Percentiles rank a stretch among this genome's conserved stretches.
Conservation (phyloP, 352 stramenopile genomes). For the Thalassiosira delicatula region DNA sequence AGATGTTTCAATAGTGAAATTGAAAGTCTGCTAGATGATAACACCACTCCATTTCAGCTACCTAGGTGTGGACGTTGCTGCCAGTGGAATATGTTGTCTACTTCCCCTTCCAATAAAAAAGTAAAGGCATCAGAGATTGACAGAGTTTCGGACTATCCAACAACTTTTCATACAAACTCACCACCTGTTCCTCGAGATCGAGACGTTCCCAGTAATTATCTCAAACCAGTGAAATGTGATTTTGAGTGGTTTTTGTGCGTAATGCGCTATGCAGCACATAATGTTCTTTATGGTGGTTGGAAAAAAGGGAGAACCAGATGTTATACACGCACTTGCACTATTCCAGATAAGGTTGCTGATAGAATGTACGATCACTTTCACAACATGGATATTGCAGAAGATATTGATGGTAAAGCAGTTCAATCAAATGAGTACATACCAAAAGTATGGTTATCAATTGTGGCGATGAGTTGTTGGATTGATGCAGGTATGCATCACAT, state of each 20-base stretch:
- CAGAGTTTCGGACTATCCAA: constrained; percentile 1
- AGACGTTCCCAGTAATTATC: neutral
- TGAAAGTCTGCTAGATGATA: neutral
- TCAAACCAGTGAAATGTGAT: neutral
- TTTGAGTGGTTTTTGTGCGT: neutral
- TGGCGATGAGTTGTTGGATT: neutral
- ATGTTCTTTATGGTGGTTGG: neutral
- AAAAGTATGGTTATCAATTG: neutral
- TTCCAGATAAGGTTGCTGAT: neutral
- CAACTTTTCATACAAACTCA: neutral
- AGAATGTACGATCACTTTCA: neutral
- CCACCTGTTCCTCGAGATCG: neutral
- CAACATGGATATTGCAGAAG: neutral
- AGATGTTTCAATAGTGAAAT: neutral
- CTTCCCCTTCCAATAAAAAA: neutral
- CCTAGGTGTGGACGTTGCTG: neutral
- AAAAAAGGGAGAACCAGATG: neutral
- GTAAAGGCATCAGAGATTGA: neutral
- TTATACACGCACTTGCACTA: neutral
- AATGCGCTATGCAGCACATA: neutral
- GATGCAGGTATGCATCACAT: constrained; percentile 1
- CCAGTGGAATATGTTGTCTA: neutral
- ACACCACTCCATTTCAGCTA: neutral
- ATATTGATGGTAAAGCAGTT: neutral
- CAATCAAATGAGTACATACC: neutral